phyloP scores from a whole-genome alignment of 805 yeast species.

The Hermanozyma aechmeae region DNA sequence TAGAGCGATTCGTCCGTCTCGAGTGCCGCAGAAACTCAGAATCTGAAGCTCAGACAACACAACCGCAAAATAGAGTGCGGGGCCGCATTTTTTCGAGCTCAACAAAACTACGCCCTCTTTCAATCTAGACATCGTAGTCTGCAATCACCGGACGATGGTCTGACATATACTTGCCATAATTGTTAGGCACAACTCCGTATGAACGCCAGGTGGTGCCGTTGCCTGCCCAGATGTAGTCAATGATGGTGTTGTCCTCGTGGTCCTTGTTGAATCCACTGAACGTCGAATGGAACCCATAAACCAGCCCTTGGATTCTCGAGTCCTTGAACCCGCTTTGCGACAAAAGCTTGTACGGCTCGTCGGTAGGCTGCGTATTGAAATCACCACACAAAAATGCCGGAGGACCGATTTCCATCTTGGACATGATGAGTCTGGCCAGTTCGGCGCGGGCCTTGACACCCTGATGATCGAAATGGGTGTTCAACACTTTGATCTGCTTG shows the following conservation, averaged over 20 bases:
- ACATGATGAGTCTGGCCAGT: slow-evolving; percentile 25
- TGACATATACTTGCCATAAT: slow-evolving; percentile 23
- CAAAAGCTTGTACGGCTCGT: slow-evolving; percentile 32
- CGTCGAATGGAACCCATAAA: slow-evolving; percentile 37
- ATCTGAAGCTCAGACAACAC: too few species aligned
- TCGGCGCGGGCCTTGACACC: slow-evolving; percentile 28
- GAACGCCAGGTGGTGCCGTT: slow-evolving; percentile 4
- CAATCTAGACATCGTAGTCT: too few species aligned
- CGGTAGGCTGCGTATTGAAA: slow-evolving; percentile 32
- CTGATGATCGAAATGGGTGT: slow-evolving; percentile 35
- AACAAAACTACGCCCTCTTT: too few species aligned
- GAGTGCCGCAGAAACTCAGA: too few species aligned
- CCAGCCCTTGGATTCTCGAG: slow-evolving; percentile 19
- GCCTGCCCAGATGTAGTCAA: slow-evolving; percentile 38
- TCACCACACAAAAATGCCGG: slow-evolving; percentile 35
- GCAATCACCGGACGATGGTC: slow-evolving; percentile 34
- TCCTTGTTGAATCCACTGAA: slow-evolving; percentile 39
- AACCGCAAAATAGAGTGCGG: too few species aligned
- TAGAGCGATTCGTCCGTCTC: too few species aligned
- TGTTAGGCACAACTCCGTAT: slow-evolving; percentile 29
- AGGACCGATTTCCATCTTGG: slow-evolving; percentile 27
- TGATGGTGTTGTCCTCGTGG: slow-evolving; percentile 19
- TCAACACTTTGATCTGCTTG: slow-evolving; percentile 21
- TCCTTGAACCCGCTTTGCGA: slow-evolving; percentile 28
- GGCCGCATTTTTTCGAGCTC: too few species aligned